Conservation (phyloP, 352 stramenopile species). For the Phytophthora quininea region DNA sequence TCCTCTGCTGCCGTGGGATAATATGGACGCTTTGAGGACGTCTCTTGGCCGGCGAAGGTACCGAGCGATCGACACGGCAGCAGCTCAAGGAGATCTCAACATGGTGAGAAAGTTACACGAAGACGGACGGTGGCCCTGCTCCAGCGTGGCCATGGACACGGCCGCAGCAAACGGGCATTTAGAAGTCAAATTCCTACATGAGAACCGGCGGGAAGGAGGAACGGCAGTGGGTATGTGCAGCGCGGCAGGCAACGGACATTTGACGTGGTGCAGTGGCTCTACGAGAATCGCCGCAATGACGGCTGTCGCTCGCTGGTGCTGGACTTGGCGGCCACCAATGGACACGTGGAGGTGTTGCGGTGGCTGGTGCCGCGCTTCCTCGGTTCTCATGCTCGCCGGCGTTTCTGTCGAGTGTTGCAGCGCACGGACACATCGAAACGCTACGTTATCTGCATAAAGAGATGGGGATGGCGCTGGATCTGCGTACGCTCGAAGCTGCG, state of each 20-base stretch:
- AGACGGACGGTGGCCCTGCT: constrained; percentile 41
- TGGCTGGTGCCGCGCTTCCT: constrained; percentile 44
- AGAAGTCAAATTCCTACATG: constrained; percentile 45
- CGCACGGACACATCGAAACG: constrained; percentile 41
- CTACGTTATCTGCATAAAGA: constrained; percentile 39
- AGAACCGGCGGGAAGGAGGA: constrained; percentile 44
- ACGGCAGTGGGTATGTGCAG: constrained; percentile 44
- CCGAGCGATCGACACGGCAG: constrained; percentile 38
- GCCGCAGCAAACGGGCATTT: constrained; percentile 46
- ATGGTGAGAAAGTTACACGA: constrained; percentile 42
- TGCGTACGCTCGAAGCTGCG: constrained; percentile 37
- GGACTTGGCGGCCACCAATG: constrained; percentile 52
- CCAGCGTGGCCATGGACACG: constrained; percentile 46
- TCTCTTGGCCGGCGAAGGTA: constrained; percentile 24
- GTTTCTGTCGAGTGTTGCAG: constrained; percentile 40
- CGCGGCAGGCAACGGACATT: constrained; percentile 45
- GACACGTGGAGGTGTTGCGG: constrained; percentile 50
- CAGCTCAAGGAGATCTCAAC: constrained; percentile 33
- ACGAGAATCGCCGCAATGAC: constrained; percentile 37
- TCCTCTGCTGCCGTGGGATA: constrained; percentile 31
- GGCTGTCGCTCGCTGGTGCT: constrained; percentile 47
- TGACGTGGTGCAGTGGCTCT: constrained; percentile 44
- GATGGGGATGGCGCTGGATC: constrained; percentile 33
- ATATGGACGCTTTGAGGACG: constrained; percentile 4
- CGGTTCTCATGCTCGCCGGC: constrained; percentile 39